Evolutionary conservation across 2,329 filamentous ascomycete genomes (phyloP).

Genomic region (Aspergillus fijiensis): DNA sequence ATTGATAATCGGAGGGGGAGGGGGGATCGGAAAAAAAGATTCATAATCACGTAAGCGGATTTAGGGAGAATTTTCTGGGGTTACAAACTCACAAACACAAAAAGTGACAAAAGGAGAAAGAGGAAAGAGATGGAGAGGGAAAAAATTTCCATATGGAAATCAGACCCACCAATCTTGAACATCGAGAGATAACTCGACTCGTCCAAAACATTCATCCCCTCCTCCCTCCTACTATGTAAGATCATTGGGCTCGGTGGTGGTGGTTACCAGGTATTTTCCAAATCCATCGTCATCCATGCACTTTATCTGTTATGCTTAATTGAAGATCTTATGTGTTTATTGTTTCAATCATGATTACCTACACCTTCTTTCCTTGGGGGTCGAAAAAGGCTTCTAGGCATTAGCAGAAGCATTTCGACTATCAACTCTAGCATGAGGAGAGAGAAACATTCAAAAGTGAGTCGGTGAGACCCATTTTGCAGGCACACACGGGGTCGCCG

Average conservation of each 20-base stretch:
- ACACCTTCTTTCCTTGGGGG: background rate
- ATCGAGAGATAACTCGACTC: background rate
- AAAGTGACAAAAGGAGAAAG: background rate
- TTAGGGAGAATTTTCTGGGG: background rate
- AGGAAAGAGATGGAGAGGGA: background rate
- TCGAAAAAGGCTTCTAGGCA: background rate
- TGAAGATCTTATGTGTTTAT: background rate
- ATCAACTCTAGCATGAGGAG: background rate
- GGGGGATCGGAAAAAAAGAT: background rate
- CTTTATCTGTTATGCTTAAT: background rate
- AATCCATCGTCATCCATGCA: background rate
- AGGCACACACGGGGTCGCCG: constrained; percentile 20
- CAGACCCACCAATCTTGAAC: background rate
- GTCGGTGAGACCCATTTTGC: background rate
- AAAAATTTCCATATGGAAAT: background rate
- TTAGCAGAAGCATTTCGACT: background rate
- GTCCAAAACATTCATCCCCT: background rate
- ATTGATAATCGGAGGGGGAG: background rate
- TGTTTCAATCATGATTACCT: background rate
- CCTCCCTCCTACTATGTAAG: background rate
- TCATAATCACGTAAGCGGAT: background rate
- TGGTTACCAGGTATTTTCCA: background rate
- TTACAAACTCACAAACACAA: background rate
- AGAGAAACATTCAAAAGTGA: background rate
- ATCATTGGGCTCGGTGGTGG: background rate